A percentile compares a stretch with the other conserved stretches of the same genome.
Conservation (phyloP, 2,329 filamentous ascomycete species). For the Diaporthe longicolla region DNA sequence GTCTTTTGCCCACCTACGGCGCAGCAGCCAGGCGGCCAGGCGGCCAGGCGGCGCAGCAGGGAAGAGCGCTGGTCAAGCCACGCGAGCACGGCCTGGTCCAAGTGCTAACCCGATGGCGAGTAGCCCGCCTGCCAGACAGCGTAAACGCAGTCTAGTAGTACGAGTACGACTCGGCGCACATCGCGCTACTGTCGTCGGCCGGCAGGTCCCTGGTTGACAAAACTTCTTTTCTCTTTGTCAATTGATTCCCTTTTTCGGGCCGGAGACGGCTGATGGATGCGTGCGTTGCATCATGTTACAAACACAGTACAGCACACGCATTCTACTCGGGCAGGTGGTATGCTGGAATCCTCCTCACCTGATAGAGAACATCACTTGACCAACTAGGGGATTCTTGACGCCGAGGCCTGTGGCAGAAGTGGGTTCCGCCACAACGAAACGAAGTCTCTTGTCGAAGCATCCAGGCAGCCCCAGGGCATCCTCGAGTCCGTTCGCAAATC, state of each 20-base stretch:
- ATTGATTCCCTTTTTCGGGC: not conserved
- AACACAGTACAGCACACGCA: no score
- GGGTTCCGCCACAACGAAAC: conserved; percentile 1
- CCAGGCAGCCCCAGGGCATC: no score
- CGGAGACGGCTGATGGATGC: not conserved
- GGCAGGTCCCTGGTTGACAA: not conserved
- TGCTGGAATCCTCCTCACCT: conserved; percentile 20
- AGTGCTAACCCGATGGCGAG: no score
- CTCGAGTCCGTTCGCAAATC: not conserved
- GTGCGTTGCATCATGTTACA: not conserved
- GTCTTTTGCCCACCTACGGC: not conserved
- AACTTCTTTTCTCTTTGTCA: not conserved
- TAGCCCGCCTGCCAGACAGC: no score
- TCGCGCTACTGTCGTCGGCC: conserved; percentile 4
- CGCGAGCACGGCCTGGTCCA: conserved; percentile 10
- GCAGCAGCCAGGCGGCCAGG: no score
- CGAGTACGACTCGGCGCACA: conserved; percentile 18
- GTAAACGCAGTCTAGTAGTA: not conserved
- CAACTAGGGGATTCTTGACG: not conserved
- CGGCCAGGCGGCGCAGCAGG: conserved; percentile 17
- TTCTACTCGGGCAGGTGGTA: not conserved
- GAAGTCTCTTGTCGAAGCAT: conserved; percentile 15
- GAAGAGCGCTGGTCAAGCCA: conserved; percentile 29
- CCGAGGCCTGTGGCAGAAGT: conserved; percentile 6
- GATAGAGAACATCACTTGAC: conserved; percentile 11